Evolutionary conservation across 768 basidiomycete species (phyloP).

Genomic region (Boletus rubropictus): DNA sequence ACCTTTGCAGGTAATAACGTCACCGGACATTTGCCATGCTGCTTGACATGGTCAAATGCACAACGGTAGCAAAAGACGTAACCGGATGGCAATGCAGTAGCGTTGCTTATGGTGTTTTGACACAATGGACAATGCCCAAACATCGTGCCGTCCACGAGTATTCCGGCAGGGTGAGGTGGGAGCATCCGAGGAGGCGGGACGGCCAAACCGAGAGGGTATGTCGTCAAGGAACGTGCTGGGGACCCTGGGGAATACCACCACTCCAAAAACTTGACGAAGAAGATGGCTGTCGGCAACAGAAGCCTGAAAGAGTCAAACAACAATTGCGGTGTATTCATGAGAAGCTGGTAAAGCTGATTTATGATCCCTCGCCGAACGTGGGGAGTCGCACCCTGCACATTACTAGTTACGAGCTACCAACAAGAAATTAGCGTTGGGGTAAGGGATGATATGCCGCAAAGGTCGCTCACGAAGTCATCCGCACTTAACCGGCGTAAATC

Average conservation of each 20-base stretch:
- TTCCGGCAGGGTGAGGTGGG: conserved; percentile 66
- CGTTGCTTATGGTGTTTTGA: conserved; percentile 65
- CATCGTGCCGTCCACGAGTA: conserved; percentile 51
- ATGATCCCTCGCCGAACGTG: conserved; percentile 34
- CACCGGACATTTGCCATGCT: conserved; percentile 77
- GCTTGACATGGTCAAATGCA: conserved; percentile 76
- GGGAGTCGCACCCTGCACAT: conserved; percentile 13
- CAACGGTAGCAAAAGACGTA: conserved; percentile 96
- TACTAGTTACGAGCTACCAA: conserved; percentile 14
- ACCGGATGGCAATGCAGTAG: conserved; percentile 85
- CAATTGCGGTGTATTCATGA: conserved; percentile 52
- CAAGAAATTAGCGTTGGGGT: not conserved
- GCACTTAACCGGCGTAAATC: conserved; percentile 73
- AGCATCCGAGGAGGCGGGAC: conserved; percentile 76
- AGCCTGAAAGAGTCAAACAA: conserved; percentile 74
- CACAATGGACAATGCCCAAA: conserved; percentile 90
- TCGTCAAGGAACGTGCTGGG: conserved; percentile 68
- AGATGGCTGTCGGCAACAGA: conserved; percentile 82
- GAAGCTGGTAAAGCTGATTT: conserved; percentile 40
- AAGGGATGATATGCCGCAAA: not conserved
- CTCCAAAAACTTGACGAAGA: conserved; percentile 93
- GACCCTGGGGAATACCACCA: conserved; percentile 99
- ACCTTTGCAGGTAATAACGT: conserved; percentile 69
- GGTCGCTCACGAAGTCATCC: conserved; percentile 66
- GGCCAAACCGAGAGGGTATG: conserved; percentile 56